A percentile compares a stretch with the other conserved stretches of the same genome.
phyloP scores from a whole-genome alignment of 2,329 filamentous ascomycete species.

The Fusarium camptoceras region DNA sequence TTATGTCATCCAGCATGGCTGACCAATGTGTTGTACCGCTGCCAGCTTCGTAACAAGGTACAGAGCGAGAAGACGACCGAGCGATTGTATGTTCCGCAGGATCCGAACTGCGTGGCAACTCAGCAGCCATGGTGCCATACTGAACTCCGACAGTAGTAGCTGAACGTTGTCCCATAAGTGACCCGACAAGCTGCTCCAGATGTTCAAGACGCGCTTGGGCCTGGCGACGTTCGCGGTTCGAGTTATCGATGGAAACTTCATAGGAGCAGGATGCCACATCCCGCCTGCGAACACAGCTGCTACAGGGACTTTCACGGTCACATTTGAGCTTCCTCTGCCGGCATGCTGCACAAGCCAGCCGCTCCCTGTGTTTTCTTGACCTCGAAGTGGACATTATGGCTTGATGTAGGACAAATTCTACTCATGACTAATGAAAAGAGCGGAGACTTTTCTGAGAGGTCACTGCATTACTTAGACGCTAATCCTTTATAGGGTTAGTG shows the following conservation, averaged over 20 bases:
- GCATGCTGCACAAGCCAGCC: not conserved
- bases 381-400: not conserved
- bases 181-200: not conserved
- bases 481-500: not conserved
- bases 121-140: not conserved
- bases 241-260: not conserved
- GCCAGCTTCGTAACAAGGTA: not conserved
- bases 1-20: not conserved
- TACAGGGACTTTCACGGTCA: not conserved
- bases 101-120: too few relatives aligned
- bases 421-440: not conserved
- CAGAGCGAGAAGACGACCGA: not conserved
- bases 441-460: not conserved
- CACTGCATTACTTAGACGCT: not conserved
- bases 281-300: constrained; percentile 2
- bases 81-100: not conserved
- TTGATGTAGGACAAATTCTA: not conserved
- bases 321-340: not conserved
- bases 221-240: not conserved
- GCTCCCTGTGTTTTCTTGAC: not conserved
- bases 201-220: not conserved
- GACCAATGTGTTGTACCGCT: constrained; percentile 1
- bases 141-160: not conserved
- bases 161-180: not conserved
- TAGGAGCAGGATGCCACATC: not conserved